phyloP scores from a whole-genome alignment of 305 asterid species.

The Coffea humblotiana region DNA sequence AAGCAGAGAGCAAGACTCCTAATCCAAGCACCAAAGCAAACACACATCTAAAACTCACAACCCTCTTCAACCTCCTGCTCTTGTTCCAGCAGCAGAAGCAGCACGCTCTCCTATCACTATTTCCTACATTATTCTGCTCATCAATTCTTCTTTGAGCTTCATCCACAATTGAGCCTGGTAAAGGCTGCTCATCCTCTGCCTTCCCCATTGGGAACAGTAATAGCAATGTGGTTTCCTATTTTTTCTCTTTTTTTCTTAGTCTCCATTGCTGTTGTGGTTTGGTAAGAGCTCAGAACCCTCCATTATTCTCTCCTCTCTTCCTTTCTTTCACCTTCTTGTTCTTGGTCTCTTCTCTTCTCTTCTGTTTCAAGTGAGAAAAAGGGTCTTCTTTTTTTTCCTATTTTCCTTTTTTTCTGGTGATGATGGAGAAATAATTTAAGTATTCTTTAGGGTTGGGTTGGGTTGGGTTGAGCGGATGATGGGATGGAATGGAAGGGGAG shows the following conservation, averaged over 20 bases:
- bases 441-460: neutral
- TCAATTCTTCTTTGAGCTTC: slow-evolving; percentile 44
- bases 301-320: neutral
- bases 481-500: slow-evolving; percentile 7
- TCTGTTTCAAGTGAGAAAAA: slow-evolving; percentile 22
- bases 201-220: slow-evolving; percentile 70
- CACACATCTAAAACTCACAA: slow-evolving; percentile 61
- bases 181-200: slow-evolving; percentile 54
- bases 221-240: slow-evolving; percentile 51
- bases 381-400: slow-evolving; percentile 15
- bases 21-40: slow-evolving; percentile 59
- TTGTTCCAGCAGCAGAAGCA: neutral
- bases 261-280: slow-evolving; percentile 49
- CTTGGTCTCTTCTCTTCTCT: slow-evolving; percentile 23
- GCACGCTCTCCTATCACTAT: slow-evolving; percentile 47
- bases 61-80: slow-evolving; percentile 29
- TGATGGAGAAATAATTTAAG: slow-evolving; percentile 2
- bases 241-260: slow-evolving; percentile 27
- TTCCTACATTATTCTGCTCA: slow-evolving; percentile 32
- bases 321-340: slow-evolving; percentile 17
- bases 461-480: neutral
- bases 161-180: slow-evolving; percentile 42
- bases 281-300: slow-evolving; percentile 41
- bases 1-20: slow-evolving; percentile 67
- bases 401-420: too few relatives aligned